phyloP scores from a whole-genome alignment of 208 protist genomes.

The Kentomonas sorsogonicus region DNA sequence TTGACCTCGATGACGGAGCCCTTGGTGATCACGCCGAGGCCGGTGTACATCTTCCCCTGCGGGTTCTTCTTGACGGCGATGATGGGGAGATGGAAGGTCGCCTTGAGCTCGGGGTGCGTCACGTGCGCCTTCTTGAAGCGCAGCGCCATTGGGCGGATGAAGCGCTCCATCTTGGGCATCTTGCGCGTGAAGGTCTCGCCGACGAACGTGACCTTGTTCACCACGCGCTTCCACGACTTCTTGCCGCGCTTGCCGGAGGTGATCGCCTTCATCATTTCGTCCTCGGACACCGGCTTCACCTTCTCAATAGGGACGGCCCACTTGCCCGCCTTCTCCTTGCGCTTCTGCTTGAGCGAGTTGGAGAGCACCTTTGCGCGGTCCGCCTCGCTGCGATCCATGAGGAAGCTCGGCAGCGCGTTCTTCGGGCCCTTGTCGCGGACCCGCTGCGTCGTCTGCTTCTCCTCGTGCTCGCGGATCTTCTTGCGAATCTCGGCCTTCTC shows the following conservation, averaged over 20 bases:
- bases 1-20: constrained; percentile 99
- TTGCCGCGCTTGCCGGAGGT: constrained; percentile 92
- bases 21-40: constrained; percentile 99
- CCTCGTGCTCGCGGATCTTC: constrained; percentile 98
- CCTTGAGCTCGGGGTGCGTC: constrained; percentile 99
- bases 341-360: constrained; percentile 99
- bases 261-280: constrained; percentile 99
- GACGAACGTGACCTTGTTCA: constrained; percentile 99
- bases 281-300: constrained; percentile 96
- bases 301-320: constrained; percentile 99
- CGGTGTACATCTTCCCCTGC: constrained; percentile 97
- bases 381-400: constrained; percentile 97
- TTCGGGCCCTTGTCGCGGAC: constrained; percentile 93
- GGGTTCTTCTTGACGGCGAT: constrained; percentile 99
- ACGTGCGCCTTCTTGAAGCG: constrained; percentile 99
- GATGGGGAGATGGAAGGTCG: constrained; percentile 99
- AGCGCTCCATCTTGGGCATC: constrained; percentile 99
- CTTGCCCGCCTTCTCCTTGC: constrained; percentile 99
- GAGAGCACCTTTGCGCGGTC: constrained; percentile 97
- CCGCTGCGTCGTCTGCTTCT: constrained; percentile 89
- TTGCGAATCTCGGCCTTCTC: constrained; percentile 99
- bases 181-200: constrained; percentile 99
- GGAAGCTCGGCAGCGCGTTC: constrained; percentile 99
- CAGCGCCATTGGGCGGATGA: constrained; percentile 99
- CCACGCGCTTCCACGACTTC: constrained; percentile 99